Conservation (phyloP, 169 alveolate genomes). For the Plasmodium adleri region DNA sequence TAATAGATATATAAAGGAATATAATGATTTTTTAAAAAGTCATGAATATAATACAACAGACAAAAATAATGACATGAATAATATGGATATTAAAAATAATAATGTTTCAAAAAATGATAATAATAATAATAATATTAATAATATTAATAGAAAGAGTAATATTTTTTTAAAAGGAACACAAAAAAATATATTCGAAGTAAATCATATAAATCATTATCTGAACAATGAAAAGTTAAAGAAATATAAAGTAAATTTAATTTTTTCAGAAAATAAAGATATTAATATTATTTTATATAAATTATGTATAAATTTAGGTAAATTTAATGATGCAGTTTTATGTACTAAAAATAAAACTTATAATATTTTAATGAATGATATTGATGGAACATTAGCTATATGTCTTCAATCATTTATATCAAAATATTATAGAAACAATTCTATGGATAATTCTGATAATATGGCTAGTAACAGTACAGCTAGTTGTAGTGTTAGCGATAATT, state of each 20-base stretch:
- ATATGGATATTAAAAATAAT: neutral
- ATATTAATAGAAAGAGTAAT: neutral
- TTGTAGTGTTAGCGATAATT: neutral
- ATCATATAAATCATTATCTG: slow-evolving; percentile 19
- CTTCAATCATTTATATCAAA: slow-evolving; percentile 54
- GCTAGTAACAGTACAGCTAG: neutral
- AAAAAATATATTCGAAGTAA: slow-evolving; percentile 51
- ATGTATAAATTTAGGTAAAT: slow-evolving; percentile 43
- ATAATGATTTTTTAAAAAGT: slow-evolving; percentile 52
- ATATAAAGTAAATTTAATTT: slow-evolving; percentile 65
- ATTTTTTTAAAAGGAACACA: neutral
- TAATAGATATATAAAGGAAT: slow-evolving; percentile 64
- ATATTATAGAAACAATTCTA: slow-evolving; percentile 3
- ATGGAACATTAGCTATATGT: slow-evolving; percentile 73
- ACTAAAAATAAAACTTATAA: slow-evolving; percentile 65
- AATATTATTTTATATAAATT: slow-evolving; percentile 59
- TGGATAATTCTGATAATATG: neutral
- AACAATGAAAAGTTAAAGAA: slow-evolving; percentile 45
- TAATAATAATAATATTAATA: neutral
- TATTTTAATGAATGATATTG: slow-evolving; percentile 64
- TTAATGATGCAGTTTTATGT: slow-evolving; percentile 72
- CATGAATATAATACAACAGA: slow-evolving; percentile 27
- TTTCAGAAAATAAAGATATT: slow-evolving; percentile 71
- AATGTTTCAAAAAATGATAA: neutral
- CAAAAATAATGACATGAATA: neutral